Conservation (phyloP, 2,329 filamentous ascomycete genomes). For the Macrophomina tecta region DNA sequence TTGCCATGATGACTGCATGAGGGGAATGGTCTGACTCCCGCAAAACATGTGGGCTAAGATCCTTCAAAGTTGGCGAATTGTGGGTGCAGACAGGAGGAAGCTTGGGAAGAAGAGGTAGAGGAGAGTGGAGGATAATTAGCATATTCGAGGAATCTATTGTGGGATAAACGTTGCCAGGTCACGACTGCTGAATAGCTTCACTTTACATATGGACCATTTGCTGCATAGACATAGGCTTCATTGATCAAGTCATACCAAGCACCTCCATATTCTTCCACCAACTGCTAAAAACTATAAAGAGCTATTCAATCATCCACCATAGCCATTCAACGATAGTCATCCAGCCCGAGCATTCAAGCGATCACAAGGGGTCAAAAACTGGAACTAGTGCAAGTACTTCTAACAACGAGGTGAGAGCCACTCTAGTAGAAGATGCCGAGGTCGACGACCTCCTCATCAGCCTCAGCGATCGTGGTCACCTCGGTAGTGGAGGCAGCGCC, state of each 20-base stretch:
- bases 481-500: slow-evolving; percentile 3
- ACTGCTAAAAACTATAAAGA: not conserved
- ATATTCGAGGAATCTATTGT: too few relatives aligned
- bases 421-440: slow-evolving; percentile 25
- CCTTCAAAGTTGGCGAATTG: too few relatives aligned
- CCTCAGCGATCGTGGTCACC: not conserved
- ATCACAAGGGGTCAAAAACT: not conserved
- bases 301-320: not conserved
- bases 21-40: too few relatives aligned
- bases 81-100: too few relatives aligned
- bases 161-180: not conserved
- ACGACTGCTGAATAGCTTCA: not conserved
- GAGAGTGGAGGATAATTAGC: too few relatives aligned
- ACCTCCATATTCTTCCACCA: not conserved
- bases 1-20: too few relatives aligned
- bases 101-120: too few relatives aligned
- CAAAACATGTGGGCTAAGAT: too few relatives aligned
- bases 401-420: not conserved
- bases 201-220: too few relatives aligned
- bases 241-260: slow-evolving; percentile 1
- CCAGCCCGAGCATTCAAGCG: not conserved
- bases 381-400: not conserved
- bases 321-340: not conserved
- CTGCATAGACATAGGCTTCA: not conserved
- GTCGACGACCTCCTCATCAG: slow-evolving; percentile 19